These are phyloP conservation scores for Aechmea fasciata DNA, from an alignment of 176 grass and related monocot genomes.

Conservation along the genomic window DNA sequence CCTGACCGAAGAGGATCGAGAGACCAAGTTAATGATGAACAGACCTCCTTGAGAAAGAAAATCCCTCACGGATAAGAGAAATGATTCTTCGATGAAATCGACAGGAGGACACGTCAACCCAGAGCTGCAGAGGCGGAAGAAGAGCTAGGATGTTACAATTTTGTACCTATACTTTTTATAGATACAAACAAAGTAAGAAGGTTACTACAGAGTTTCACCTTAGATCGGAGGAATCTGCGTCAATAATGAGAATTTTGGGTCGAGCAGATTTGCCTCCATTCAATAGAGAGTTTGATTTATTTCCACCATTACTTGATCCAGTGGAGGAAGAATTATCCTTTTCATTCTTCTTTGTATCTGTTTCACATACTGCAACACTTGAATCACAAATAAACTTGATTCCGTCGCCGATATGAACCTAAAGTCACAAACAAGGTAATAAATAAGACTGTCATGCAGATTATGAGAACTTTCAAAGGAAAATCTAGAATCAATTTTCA, in stretches of 20 bases:
- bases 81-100: constrained; percentile 78
- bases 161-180: not conserved
- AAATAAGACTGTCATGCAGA: not conserved
- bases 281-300: constrained; percentile 12
- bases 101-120: constrained; percentile 70
- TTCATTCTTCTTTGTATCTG: not conserved
- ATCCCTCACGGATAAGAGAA: constrained; percentile 46
- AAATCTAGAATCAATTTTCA: no score
- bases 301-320: constrained; percentile 5
- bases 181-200: no score
- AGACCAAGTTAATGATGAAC: constrained; percentile 81
- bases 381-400: constrained; percentile 54
- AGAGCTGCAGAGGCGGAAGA: constrained; percentile 38
- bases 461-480: not conserved
- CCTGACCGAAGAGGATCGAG: constrained; percentile 48
- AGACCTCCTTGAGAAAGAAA: constrained; percentile 62
- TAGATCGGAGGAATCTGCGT: constrained; percentile 94
- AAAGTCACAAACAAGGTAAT: constrained; percentile 7
- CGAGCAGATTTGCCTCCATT: constrained; percentile 27
- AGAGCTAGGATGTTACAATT: constrained; percentile 10
- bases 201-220: constrained; percentile 32
- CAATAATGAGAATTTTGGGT: constrained; percentile 68
- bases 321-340: not conserved
- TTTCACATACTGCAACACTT: constrained; percentile 5
- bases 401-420: constrained; percentile 79